Evolutionary conservation across 192 early-diverging fungal genomes (phyloP), one percentile per base, ranked within the genome.

Genomic region (Jimgerdemannia flammicorona): DNA sequence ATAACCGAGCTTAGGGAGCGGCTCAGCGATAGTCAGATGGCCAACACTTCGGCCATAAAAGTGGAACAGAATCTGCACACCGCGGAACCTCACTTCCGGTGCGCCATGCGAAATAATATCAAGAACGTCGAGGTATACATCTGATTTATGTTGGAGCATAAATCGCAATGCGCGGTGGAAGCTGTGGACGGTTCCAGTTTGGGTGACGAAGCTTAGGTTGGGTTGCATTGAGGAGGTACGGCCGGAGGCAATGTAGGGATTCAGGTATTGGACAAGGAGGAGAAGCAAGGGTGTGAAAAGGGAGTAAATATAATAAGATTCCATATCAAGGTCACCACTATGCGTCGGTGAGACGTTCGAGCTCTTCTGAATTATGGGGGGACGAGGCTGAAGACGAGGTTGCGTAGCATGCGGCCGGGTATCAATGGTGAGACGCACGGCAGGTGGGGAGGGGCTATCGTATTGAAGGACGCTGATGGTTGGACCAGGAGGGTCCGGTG

Each of bases 271-370:
- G 17, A 90, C 77, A 17, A 88, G 75, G 1, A 84, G 77, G 29
- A 80, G 76, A 2, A 90, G 72, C 19, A 87, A 81, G 6, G 87
- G 74, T 18, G 84, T 76, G 54, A 88, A 84, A n/a, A 90, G 70
- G 29, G 87, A 86, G 65, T 77, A 81, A 11, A 79, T 76, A 40
- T 86, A 82, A 39, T 79, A 69, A n/a, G 79, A 78, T 59, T 87
- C 76, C 3, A 75, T 80, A 39, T 78, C 82, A 54, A 78, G 74
- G n/a, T 78, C 72, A 14, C 73, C 77, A 43, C 43, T 66, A 66
- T 75, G 74, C n/a, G 73, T 69, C 39, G 67, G 20, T 43, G 69
- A 78, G 11, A 78, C 19, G 20, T 66, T 68, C 9, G 7, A 75
- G 74, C 71, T 76, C 43, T 7, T 77, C 80, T 43, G 74, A 64